These are phyloP conservation scores for Fraxinus baroniana DNA, from an alignment of 305 asterid genomes.

Conservation along the genomic window DNA sequence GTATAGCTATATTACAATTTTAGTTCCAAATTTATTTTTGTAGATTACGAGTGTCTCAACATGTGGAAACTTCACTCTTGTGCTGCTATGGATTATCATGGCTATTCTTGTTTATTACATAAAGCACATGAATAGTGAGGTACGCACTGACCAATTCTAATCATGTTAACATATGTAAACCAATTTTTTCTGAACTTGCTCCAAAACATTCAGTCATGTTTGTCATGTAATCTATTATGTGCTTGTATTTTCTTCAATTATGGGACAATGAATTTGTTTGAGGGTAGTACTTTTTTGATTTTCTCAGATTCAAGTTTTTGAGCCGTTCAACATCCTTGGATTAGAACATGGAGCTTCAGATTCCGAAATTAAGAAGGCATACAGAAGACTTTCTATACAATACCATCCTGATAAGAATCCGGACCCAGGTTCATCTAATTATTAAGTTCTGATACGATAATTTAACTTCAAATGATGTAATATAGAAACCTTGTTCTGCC, in stretches of 20 bases:
- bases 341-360: constrained; percentile 48
- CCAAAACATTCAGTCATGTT: background rate
- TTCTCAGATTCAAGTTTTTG: constrained; percentile 38
- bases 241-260: background rate
- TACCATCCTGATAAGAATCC: constrained; percentile 63
- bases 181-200: background rate
- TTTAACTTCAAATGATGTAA: background rate
- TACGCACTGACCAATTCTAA: constrained; percentile 21
- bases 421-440: constrained; percentile 45
- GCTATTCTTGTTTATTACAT: constrained; percentile 55
- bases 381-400: constrained; percentile 49
- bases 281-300: background rate
- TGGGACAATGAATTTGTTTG: background rate
- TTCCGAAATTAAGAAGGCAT: constrained; percentile 52
- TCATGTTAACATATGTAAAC: background rate
- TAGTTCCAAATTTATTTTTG: constrained; percentile 15
- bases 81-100: constrained; percentile 68
- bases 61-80: constrained; percentile 62
- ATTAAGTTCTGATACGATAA: background rate
- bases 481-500: background rate
- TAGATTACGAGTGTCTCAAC: constrained; percentile 60
- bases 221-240: background rate
- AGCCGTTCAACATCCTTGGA: constrained; percentile 48
- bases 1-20: background rate
- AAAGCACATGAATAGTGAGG: constrained; percentile 68